Base-by-base conservation (phyloP, 148 eudicot species). In the Vaccinium macrocarpon region DNA sequence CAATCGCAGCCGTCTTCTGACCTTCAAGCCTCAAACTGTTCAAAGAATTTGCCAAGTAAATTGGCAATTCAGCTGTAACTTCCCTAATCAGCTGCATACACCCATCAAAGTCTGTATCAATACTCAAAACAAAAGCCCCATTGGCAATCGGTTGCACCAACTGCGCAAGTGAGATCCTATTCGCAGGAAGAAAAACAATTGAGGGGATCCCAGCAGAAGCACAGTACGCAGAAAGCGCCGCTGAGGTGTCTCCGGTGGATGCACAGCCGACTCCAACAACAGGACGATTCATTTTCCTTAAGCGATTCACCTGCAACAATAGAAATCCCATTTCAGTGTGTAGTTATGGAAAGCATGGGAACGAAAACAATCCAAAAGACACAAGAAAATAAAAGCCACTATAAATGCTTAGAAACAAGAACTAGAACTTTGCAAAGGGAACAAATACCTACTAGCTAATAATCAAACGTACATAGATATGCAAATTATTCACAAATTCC, bases 151-250 rank as follows among this genome's bases (percentile, higher is more conserved):
- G 98, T 82, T 95, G 98, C 51, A 95, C 98, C 78, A 95, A 72
- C 61, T 95, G 98, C 1, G 98, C 98, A 64, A 94, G 82, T 0
- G 95, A 92, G 5, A 95, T 95, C 90, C 89, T 84, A 84, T 96
- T 86, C 1, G 96, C 93, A 0, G 98, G 98, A 38, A 96, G 83
- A 61, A 96, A 92, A 21, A 96, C 98, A 25, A 96, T 94, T 0
- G 98, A 92, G 0, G 99, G 99, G 4, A 96, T 96, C 51, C 99
- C 99, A 27, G 99, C 99, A 0, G 97, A 80, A 0, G 99, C 99
- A 51, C 98, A 96, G 38, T 96, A 96, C n/a, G 99, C 99, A 0
- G 99, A 96, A 3, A 96, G 79, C 0, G 99, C 99, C 0, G 99
- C 98, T 0, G 97, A 95, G 4, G 97, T 95, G 68, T 94, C 98